A percentile compares a stretch with the other conserved stretches of the same genome.
These are phyloP conservation scores for Drechslerella stenobrocha DNA, from an alignment of 2,329 filamentous ascomycete genomes.

Conservation along the genomic window DNA sequence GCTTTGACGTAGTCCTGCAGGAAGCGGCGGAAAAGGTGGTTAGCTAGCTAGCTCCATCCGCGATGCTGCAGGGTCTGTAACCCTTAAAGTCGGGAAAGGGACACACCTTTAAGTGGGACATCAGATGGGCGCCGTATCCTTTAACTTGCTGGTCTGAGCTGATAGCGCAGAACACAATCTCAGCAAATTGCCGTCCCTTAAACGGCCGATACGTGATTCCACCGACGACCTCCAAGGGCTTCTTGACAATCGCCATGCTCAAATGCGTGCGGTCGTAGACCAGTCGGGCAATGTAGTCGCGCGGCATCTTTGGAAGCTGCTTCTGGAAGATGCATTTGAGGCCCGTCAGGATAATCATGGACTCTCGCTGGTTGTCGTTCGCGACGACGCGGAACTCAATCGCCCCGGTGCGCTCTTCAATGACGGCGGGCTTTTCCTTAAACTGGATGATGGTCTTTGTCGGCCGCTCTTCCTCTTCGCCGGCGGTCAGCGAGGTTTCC, in stretches of 20 bases:
- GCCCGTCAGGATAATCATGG: constrained; percentile 89
- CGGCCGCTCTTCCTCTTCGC: constrained; percentile 34
- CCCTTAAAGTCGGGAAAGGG: too few relatives aligned
- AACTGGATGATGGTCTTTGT: constrained; percentile 46
- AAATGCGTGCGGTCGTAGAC: constrained; percentile 97
- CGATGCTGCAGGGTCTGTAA: too few relatives aligned
- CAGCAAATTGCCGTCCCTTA: constrained; percentile 86
- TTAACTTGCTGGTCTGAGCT: constrained; percentile 98
- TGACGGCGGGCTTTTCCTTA: constrained; percentile 70
- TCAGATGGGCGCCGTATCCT: constrained; percentile 94
- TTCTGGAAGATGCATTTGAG: constrained; percentile 99
- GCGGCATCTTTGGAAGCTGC: constrained; percentile 97
- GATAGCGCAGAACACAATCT: constrained; percentile 98
- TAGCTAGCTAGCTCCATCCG: too few relatives aligned
- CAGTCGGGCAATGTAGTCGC: constrained; percentile 95
- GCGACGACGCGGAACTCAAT: constrained; percentile 98
- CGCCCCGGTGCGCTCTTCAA: constrained; percentile 89
- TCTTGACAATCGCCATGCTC: constrained; percentile 96
- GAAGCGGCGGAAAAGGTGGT: too few relatives aligned
- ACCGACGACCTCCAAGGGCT: constrained; percentile 86
- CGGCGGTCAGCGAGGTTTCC: constrained; percentile 25
- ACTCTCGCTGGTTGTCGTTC: constrained; percentile 86
- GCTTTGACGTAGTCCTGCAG: constrained; percentile 85
- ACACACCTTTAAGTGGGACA: constrained; percentile 85
- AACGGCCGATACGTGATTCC: constrained; percentile 97